Evolutionary conservation across 306 rosid species (phyloP), one percentile per base, ranked within the genome.

Genomic region (Ammopiptanthus mongolicus): DNA sequence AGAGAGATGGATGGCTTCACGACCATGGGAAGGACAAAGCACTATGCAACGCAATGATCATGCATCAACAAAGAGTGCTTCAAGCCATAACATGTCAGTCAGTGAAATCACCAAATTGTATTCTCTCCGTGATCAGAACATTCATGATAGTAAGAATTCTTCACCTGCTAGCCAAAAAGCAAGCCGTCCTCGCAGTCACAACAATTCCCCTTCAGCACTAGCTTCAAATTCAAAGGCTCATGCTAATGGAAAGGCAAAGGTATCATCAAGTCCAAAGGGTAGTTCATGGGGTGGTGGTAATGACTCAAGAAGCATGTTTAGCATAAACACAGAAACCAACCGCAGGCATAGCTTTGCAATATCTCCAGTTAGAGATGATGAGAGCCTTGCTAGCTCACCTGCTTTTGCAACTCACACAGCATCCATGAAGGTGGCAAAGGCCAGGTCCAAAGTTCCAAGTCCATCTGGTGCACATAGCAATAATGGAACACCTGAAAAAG

Each of bases 1-100:
- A 39, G 99, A 95, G 68, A 51, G 97, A 76, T 95, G 98, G 99
- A 84, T 90, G 96, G 96, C 95, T 12, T 76, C 90, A 15, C 87
- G 96, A 65, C 97, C 97, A 21, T 92, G 97, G 93, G 97, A 95
- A 65, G 73, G 88, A n/a, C 83, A 65, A 69, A 86, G 76, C 81
- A 75, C 84, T 4, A 21, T 64, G 19, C 73, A 69, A 14, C 25
- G 52, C 44, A 84, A 78, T 18, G 89, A 90, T 5, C 71, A 73
- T 31, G 68, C 79, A 75, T 78, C 92, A 53, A 42, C 57, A 8
- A 86, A 82, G 77, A 83, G 81, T 55, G 61, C 71, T 42, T 50
- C 85, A 46, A 87, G 79, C 47, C 73, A 57, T 31, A 75, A 86
- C 23, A 67, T 86, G 76, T 84, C 96, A 2, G 65, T 83, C 29